Percentiles rank a stretch among this genome's conserved stretches.
phyloP scores from a whole-genome alignment of 805 yeast genomes.

The Yamadazyma sp. region DNA sequence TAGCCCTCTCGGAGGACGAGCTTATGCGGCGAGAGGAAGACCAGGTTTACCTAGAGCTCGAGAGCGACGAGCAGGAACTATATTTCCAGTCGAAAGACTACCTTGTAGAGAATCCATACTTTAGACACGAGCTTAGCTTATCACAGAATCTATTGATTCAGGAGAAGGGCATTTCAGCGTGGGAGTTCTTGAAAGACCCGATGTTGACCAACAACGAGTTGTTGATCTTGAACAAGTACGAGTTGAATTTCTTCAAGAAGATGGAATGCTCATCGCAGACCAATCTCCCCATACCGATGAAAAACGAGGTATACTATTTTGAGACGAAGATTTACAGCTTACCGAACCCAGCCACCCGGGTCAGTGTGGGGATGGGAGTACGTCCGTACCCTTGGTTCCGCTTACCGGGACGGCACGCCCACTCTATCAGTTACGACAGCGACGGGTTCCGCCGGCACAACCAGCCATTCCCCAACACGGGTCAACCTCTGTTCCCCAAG shows the following conservation, averaged over 20 bases:
- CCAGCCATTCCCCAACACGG: slow-evolving; percentile 60
- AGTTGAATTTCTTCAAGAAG: slow-evolving; percentile 56
- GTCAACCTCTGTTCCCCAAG: slow-evolving; percentile 55
- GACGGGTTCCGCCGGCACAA: slow-evolving; percentile 77
- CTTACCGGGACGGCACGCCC: slow-evolving; percentile 86
- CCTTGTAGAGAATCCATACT: slow-evolving; percentile 32
- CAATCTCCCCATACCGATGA: slow-evolving; percentile 80
- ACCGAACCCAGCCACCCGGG: slow-evolving; percentile 52
- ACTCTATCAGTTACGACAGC: slow-evolving; percentile 85
- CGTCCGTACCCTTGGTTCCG: slow-evolving; percentile 93
- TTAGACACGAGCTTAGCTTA: slow-evolving; percentile 46
- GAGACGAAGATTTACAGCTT: slow-evolving; percentile 81
- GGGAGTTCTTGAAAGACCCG: slow-evolving; percentile 73
- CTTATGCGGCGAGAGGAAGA: slow-evolving; percentile 58
- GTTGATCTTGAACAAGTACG: slow-evolving; percentile 63
- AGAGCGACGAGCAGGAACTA: slow-evolving; percentile 67
- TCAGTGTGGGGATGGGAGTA: slow-evolving; percentile 80
- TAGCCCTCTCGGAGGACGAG: slow-evolving; percentile 47
- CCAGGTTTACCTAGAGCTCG: slow-evolving; percentile 56
- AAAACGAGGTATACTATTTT: slow-evolving; percentile 84
- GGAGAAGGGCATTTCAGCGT: slow-evolving; percentile 85
- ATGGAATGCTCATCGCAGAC: slow-evolving; percentile 71
- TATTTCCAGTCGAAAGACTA: slow-evolving; percentile 65
- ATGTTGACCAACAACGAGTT: slow-evolving; percentile 56
- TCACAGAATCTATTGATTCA: slow-evolving; percentile 69